Base-by-base conservation (phyloP, 2,329 filamentous ascomycete species). In the Neophaeococcomyces mojaviensis region DNA sequence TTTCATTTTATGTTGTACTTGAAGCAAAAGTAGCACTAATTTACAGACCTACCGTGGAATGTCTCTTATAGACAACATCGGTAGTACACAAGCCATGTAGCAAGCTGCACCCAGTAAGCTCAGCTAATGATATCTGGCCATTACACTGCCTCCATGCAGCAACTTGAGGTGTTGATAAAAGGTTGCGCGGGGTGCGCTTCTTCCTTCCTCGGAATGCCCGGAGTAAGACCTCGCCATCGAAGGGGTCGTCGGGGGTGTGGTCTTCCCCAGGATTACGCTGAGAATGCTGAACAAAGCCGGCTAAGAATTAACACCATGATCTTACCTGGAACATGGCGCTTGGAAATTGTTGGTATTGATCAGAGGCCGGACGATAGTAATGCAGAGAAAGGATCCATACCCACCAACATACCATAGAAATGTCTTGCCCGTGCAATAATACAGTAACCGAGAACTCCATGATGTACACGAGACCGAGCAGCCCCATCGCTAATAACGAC, bases 401-500 rank as follows among this genome's bases (percentile, higher is more conserved):
- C 66, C 65, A 70, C 66, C 64, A 66, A 62, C 61, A 51, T 64
- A 66, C 59, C 59, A 51, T 58, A 52, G 52, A 46, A 39, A 48
- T 52, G 45, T 44, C 47, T 39, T 39, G 32, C n/a, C 24, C 5
- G 24, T 22, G 30, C 31, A 46, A 24, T 49, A 50, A 44, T 38
- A 47, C 47, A 45, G 48, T 36, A 45, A 46, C 48, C 39, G 52
- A 44, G 48, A 33, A 30, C 37, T 16, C 47, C 40, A 33, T 34
- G 34, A 32, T 7, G 22, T 41, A 31, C 41, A 40, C n/a, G n/a
- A n/a, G 13, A 33, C 39, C 35, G 37, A 20, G 32, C 12, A 33
- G 39, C 39, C 24, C 18, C 33, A 35, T 33, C 45, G 37, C 65
- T 67, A 81, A 62, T 81, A 82, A 61, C 78, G 71, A 60, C 78